Base-by-base conservation (phyloP, 2,329 filamentous ascomycete genomes). In the Nothophoma quercina region DNA sequence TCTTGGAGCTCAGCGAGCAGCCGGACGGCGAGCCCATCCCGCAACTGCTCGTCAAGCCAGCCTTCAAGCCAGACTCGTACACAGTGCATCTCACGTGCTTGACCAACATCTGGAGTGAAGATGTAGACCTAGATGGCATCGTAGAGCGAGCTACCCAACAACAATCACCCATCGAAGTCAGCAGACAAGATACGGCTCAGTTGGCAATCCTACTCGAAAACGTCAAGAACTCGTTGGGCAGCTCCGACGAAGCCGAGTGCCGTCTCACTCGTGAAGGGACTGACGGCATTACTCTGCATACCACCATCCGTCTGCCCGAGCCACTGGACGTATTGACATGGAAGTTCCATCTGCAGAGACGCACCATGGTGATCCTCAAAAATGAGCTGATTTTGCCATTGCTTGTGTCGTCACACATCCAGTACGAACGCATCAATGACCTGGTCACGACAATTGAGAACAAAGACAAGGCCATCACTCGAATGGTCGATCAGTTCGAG, bases 91-190 rank as follows among this genome's bases (percentile, higher is more conserved):
- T 93, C 30, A 91, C 88, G 2, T 90, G 93, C 68, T 79, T 92
- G 53, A 86, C 83, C 67, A 83, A 86, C 59, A 77, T 92, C n/a
- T 95, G 90, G 90, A 75, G 78, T 21, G 89, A 93, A 73, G 79
- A 72, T 7, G 75, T 92, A 18, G 81, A 85, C 49, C 78, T 84
- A 18, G 79, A 78, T n/a, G 79, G 78, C 9, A 88, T 93, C 50
- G 81, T 86, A 48, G 76, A 80, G 53, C 83, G 88, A 53, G 88
- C 85, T 23, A 78, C 84, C 49, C 75, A 82, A 19, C 81, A 87
- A 60, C 81, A 85, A 62, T 89, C 87, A 13, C 86, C 83, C 55
- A 91, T 93, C 55, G 89, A 93, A 67, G 86, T 90, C 1, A 86
- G 83, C 67, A 86, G 88, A 59, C 87, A 70, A 13, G 69, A 88